Conservation (phyloP, 2,329 filamentous ascomycete species). For the Capronia coronata region DNA sequence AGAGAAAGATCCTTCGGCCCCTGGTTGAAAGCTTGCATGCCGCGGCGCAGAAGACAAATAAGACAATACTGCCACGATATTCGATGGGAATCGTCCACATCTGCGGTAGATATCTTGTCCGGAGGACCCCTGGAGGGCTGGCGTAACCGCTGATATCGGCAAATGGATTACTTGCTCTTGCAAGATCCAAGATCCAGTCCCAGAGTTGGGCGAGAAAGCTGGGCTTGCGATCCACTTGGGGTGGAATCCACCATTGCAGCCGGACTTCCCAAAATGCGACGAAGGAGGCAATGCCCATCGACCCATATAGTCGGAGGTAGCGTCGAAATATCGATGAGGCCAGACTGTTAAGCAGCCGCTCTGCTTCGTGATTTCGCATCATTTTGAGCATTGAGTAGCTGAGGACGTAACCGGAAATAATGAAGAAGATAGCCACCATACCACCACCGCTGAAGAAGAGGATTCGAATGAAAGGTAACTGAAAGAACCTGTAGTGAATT, state of each 20-base stretch:
- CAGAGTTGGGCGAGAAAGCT: neutral
- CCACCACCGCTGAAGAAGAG: slow-evolving; percentile 23
- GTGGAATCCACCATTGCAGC: neutral
- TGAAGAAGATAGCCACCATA: slow-evolving; percentile 50
- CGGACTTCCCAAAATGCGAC: slow-evolving; percentile 30
- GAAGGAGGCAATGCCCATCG: slow-evolving; percentile 33
- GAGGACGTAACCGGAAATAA: slow-evolving; percentile 54
- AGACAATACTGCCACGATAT: slow-evolving; percentile 29
- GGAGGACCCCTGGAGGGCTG: neutral
- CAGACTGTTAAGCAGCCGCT: slow-evolving; percentile 3
- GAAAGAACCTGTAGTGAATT: slow-evolving; percentile 14
- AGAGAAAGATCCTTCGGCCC: slow-evolving; percentile 8
- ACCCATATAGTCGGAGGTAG: slow-evolving; percentile 32
- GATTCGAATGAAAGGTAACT: slow-evolving; percentile 34
- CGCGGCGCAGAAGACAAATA: slow-evolving; percentile 19
- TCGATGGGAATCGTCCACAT: slow-evolving; percentile 26
- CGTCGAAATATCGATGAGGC: slow-evolving; percentile 33
- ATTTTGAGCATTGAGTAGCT: slow-evolving; percentile 45
- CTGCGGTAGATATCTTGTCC: neutral
- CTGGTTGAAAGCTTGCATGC: slow-evolving; percentile 11
- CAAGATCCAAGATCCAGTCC: neutral
- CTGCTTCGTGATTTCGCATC: slow-evolving; percentile 6
- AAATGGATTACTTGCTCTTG: neutral
- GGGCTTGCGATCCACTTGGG: neutral
- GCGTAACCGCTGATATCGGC: neutral